Percentiles rank a stretch among this genome's conserved stretches.
phyloP scores from a whole-genome alignment of 2,329 filamentous ascomycete genomes.

The Diaporthe ilicicola region DNA sequence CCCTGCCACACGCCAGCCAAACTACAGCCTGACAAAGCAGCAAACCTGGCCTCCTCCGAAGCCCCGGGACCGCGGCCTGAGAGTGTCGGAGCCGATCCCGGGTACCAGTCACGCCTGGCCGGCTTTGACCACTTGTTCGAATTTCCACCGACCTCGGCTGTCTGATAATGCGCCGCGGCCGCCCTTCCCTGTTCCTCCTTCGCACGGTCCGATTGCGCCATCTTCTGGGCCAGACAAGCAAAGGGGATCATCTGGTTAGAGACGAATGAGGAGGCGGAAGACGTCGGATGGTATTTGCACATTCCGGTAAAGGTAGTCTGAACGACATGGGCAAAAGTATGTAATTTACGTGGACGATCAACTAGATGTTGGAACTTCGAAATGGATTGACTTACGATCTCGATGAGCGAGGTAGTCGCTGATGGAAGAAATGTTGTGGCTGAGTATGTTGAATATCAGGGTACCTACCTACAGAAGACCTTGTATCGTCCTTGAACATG shows the following conservation, averaged over 20 bases:
- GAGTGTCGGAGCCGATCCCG: not conserved
- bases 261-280: accelerated
- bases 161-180: not conserved
- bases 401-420: too few relatives aligned
- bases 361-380: too few relatives aligned
- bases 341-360: too few relatives aligned
- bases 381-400: too few relatives aligned
- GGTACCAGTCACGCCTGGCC: not conserved
- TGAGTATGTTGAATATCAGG: too few relatives aligned
- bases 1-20: not conserved
- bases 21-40: not conserved
- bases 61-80: not conserved
- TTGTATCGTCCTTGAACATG: too few relatives aligned
- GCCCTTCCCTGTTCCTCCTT: not conserved
- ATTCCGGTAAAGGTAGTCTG: too few relatives aligned
- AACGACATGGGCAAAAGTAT: too few relatives aligned
- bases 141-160: too few relatives aligned
- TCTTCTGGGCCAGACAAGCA: not conserved
- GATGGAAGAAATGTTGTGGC: too few relatives aligned
- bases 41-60: not conserved
- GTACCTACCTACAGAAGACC: too few relatives aligned
- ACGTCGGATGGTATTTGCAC: too few relatives aligned
- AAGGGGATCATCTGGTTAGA: not conserved
- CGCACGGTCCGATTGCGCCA: not conserved
- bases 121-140: accelerated